A percentile compares a stretch with the other conserved stretches of the same genome.
phyloP scores from a whole-genome alignment of 116 monocot species.

The Iris pallida region DNA sequence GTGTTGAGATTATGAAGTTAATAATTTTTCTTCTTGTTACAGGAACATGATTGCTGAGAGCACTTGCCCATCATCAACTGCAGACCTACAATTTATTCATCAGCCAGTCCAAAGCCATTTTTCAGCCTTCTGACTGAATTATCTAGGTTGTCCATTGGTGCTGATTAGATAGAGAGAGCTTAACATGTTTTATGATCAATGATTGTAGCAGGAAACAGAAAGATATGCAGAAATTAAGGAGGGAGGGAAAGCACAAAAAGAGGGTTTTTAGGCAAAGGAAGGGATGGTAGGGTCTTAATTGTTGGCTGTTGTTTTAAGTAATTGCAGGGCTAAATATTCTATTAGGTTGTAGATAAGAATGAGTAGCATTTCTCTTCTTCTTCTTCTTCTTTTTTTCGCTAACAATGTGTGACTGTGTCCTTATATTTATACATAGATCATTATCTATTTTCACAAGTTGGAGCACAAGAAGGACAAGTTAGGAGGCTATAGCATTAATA shows the following conservation, averaged over 20 bases:
- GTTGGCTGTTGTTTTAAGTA: neutral
- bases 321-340: neutral
- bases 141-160: neutral
- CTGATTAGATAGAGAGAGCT: constrained; percentile 2
- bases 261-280: neutral
- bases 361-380: neutral
- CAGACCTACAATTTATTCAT: constrained; percentile 47
- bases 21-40: constrained; percentile 3
- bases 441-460: constrained; percentile 4
- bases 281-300: constrained; percentile 9
- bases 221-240: neutral
- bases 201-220: too few species aligned
- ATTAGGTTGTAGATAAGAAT: constrained; percentile 4
- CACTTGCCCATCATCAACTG: constrained; percentile 13
- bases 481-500: constrained; percentile 9
- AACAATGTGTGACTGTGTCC: neutral
- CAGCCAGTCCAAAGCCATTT: constrained; percentile 51
- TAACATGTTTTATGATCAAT: too few species aligned
- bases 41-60: constrained; percentile 52
- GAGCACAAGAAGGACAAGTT: neutral
- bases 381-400: too few species aligned
- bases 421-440: neutral
- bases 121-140: constrained; percentile 46
- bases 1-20: neutral
- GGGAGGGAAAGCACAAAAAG: neutral